Evolutionary conservation across 169 alveolate species (phyloP), one percentile per base, ranked within the genome.

Genomic region (Plasmodium cynomolgi): DNA sequence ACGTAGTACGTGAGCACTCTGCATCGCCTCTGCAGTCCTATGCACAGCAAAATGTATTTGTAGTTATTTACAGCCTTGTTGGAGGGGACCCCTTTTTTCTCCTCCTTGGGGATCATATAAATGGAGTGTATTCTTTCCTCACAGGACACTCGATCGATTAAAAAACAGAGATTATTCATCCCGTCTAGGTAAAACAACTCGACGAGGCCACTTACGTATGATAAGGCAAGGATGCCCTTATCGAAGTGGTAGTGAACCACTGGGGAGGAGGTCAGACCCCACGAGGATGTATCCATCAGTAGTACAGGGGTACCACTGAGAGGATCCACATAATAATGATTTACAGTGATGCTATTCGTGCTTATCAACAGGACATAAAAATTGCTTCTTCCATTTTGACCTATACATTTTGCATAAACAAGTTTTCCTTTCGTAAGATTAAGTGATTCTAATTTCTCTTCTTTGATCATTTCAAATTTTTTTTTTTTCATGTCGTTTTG

Each of bases 141-240:
- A n/a, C 20, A 79, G 13, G 33, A 8, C 54, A 88, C 20, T 17
- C 74, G 31, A 58, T 80, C 77, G n/a, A 88, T 11, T 39, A 77
- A 11, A n/a, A 62, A 79, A 13, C 71, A 34, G 8, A 9, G n/a
- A 23, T 80, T 88, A 62, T 79, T 80, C 44, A 26, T n/a, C 29
- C 81, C 37, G 74, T 88, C 94, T 13, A 88, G n/a, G 13, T 88
- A 80, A 39, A 88, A 80, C 77, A 88, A 13, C 1, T 80, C 82
- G 23, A 88, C 75, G 2, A 6, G 15, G n/a, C 74, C 41, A 37
- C 72, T 80, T 37, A 33, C 72, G 34, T 88, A 62, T 2, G 94
- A 77, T 54, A 88, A 5, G 26, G 41, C 23, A 0, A 88, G 56
- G 74, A 88, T 37, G 8, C 82, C 50, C 17, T 88, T 81, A 41